Base-by-base conservation (phyloP, 2,329 filamentous ascomycete species). In the Aureobasidium sp. region DNA sequence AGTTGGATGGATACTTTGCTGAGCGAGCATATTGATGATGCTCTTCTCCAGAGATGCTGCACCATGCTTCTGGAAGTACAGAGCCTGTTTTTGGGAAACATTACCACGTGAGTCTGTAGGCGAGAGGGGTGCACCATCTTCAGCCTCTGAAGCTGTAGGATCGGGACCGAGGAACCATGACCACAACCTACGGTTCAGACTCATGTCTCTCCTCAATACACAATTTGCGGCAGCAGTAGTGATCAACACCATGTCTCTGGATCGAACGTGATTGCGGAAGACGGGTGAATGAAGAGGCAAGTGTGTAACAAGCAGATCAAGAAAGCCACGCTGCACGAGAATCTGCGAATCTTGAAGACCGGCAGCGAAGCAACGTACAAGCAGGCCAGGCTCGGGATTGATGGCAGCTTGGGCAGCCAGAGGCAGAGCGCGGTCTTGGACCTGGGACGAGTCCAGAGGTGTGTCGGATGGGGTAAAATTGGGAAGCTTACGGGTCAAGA, bases 171-270 rank as follows among this genome's bases (percentile, higher is more conserved):
- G 80, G 64, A 97, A 86, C 94, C 94, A 99, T 47, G 89, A 85
- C 91, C 93, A 97, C n/a, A 99, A 77, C 40, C 94, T 85, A 68
- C 94, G 82, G 72, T 99, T 99, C 53, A 99, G 78, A 71, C 93
- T 96, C 94, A 99, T 99, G 66, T 99, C 94, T 74, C 92, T 85
- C 54, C 94, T 84, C 22, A 86, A 86, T 1, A 97, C 91, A 22
- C 99, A 92, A 1, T 89, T 86, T n/a, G 86, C 86, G 6, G 93
- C 92, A 17, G 93, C 90, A 62, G 86, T 83, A 35, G 97, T 82
- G 2, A 99, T 80, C 2, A 90, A 82, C 70, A 96, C 87, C 19
- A 97, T 78, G 70, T 99, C 95, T 37, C 82, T 82, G 6, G 81
- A 72, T 64, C 88, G 88, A 39, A 93, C 88, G 49, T 82, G 83